Evolutionary conservation across 441 rosid genomes (phyloP), one percentile per base, ranked within the genome.

Genomic region (Kokia cookei): DNA sequence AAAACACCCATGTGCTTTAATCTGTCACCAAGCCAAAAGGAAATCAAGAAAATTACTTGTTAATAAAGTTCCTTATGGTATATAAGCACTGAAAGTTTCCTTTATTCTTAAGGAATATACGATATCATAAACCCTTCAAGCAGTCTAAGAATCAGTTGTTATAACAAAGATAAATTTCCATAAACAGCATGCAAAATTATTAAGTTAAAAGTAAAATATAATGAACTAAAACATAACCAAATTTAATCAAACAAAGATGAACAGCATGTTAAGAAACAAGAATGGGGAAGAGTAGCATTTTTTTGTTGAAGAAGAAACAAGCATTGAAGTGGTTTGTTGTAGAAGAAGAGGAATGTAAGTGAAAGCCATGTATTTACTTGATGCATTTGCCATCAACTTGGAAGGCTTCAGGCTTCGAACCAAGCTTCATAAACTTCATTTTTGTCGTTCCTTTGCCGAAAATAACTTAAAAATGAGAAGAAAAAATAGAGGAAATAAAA

Each of bases 341-440:
- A 73, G 57, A 67, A 22, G 65, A 32, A 26, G 26, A 61, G 50
- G 65, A 70, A 66, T 9, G 24, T 26, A 24, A 78, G 24, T 26
- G 29, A 63, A 73, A 75, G 11, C 15, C 54, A 65, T 32, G 6
- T 5, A 43, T 84, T 83, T 73, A 93, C 99, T 88, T 86, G 82
- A 80, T 65, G 72, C 80, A 79, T 85, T 88, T 88, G 47, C 91
- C 99, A 62, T 90, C 94, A 79, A 91, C 84, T 77, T 86, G 90
- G 78, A 95, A 89, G 32, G 88, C 79, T 83, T 95, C 98, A 80
- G 98, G 98, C 91, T 93, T 95, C 60, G 93, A 91, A 45, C 99
- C 99, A 81, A 95, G 77, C 90, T 95, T 95, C 99, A 95, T 93
- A 78, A 88, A 90, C 98, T 93, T 95, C 99, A 95, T 60, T 19